Base-by-base conservation (phyloP, 2,329 filamentous ascomycete species). In the Magnaporthales sp. region DNA sequence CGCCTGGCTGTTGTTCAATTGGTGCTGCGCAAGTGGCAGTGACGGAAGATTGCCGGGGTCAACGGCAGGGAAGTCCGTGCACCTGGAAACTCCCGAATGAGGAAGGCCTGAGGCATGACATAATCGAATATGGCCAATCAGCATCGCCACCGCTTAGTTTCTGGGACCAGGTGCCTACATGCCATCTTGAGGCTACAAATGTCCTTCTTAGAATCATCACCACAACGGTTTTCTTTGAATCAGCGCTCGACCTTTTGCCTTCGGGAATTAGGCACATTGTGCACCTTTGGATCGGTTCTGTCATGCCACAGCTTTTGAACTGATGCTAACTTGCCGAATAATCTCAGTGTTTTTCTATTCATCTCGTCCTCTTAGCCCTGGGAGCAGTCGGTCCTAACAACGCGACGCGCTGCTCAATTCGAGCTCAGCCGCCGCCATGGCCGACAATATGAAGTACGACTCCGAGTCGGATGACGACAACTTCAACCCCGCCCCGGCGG, bases 401-500 rank as follows among this genome's bases (percentile, higher is more conserved):
- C 56, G 56, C 56, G 56, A 60, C 56, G 26, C 56, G 56, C 56
- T 29, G 56, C 56, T 60, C 26, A 60, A 60, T 60, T 29, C 24
- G 24, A 60, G 56, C 56, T 27, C 56, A 60, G 26, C 56, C 56
- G 56, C 58, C 56, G 56, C 8, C 60, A 66, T 66, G 61, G 63
- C 61, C 61, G 64, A 60, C 62, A 54, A 54, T 29, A 29, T 32
- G 38, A 60, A 65, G 13, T 63, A 80, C 72, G 86, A 89, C 68
- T 89, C 86, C 68, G 90, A 91, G 67, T 89, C 91, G 61, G 91
- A 95, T 64, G 93, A 96, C 72, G 89, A 91, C 68, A 90, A 94
- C 76, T 97, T 97, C 84, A 96, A 97, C 76, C 93, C 93, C 64
- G 87, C 84, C 63, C 89, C 90, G 24, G 89, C 86, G 68, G 86